phyloP scores from a whole-genome alignment of 108 stramenopile species.

The Nitzschia inconspicua region DNA sequence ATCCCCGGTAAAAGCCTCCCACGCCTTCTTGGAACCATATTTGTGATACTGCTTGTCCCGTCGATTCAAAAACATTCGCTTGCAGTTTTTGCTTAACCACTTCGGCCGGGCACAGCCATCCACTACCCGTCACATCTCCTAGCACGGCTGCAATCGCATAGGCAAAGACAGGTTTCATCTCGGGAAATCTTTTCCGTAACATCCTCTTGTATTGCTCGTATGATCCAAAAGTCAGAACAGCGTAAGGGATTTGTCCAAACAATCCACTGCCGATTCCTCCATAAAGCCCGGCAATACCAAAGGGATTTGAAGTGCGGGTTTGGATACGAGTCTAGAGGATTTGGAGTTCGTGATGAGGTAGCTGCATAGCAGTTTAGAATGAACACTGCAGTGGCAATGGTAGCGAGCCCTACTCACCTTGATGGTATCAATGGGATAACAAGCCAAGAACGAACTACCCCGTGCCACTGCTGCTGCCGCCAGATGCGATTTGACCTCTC shows the following conservation, averaged over 20 bases:
- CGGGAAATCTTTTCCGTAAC: slow-evolving; percentile 51
- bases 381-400: background rate
- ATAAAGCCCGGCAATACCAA: slow-evolving; percentile 50
- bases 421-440: slow-evolving; percentile 84
- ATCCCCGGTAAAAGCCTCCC: slow-evolving; percentile 64
- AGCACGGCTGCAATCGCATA: slow-evolving; percentile 61
- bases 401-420: too few relatives aligned
- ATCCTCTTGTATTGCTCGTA: slow-evolving; percentile 83
- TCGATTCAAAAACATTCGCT: slow-evolving; percentile 62
- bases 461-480: slow-evolving; percentile 69
- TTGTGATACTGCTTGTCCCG: slow-evolving; percentile 47
- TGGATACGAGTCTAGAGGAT: too few relatives aligned
- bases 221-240: slow-evolving; percentile 77
- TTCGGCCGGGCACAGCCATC: slow-evolving; percentile 76
- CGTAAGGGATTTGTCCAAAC: slow-evolving; percentile 80
- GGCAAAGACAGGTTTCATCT: slow-evolving; percentile 44
- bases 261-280: slow-evolving; percentile 57
- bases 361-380: background rate
- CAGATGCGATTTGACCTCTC: slow-evolving; percentile 50
- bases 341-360: too few relatives aligned
- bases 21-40: slow-evolving; percentile 57
- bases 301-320: slow-evolving; percentile 57
- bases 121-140: slow-evolving; percentile 75
- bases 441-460: slow-evolving; percentile 59
- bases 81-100: slow-evolving; percentile 81